Conservation (phyloP, 345 rosid genomes). For the Acer campestre region DNA sequence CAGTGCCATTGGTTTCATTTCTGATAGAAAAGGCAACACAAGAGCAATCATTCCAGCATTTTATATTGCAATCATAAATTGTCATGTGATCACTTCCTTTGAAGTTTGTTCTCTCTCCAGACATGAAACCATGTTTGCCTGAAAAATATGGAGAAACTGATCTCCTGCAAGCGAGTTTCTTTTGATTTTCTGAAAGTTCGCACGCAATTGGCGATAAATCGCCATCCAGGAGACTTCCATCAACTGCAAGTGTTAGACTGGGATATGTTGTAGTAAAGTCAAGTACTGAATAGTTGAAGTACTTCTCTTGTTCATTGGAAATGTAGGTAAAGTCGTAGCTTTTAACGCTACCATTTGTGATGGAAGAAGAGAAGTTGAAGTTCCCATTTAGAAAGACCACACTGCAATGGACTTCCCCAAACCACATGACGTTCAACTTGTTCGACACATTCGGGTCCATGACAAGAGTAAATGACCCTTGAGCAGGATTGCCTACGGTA, state of each 20-base stretch:
- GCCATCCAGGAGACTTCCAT: too few relatives aligned
- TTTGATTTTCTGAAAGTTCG: too few relatives aligned
- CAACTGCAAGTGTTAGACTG: too few relatives aligned
- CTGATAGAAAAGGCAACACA: too few relatives aligned
- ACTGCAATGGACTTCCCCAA: constrained; percentile 10
- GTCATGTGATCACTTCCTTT: neutral
- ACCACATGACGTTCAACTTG: constrained; percentile 27
- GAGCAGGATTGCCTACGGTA: constrained; percentile 12
- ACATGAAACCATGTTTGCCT: neutral
- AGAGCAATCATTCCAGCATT: too few relatives aligned
- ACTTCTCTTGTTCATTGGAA: constrained; percentile 30
- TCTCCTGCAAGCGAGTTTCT: too few relatives aligned
- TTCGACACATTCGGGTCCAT: constrained; percentile 30
- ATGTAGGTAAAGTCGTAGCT: neutral
- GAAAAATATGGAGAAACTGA: neutral
- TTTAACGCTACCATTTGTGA: too few relatives aligned
- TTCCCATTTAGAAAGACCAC: constrained; percentile 11
- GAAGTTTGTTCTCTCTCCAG: neutral
- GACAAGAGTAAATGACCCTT: constrained; percentile 30
- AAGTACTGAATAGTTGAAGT: constrained; percentile 15
- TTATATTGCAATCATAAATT: too few relatives aligned
- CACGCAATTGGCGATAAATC: too few relatives aligned
- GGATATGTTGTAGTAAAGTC: too few relatives aligned
- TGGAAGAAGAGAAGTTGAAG: too few relatives aligned
- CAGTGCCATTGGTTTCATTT: too few relatives aligned